Conservation (phyloP, 2,329 filamentous ascomycete genomes). For the Fusarium sp. region DNA sequence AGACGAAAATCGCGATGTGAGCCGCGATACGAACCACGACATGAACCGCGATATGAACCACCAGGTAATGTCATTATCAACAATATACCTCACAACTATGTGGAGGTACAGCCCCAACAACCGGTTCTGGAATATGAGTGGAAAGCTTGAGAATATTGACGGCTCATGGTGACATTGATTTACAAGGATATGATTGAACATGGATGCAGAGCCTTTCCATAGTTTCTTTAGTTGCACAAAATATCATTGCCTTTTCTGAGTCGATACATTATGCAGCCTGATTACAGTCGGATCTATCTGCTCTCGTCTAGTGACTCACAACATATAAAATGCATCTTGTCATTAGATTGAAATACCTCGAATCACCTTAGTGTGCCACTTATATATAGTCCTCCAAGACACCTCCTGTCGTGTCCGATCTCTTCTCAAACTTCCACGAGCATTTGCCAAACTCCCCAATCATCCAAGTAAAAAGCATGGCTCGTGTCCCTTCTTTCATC, state of each 20-base stretch:
- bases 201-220: not conserved
- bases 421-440: not conserved
- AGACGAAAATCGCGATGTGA: not conserved
- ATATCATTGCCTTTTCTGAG: not conserved
- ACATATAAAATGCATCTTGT: not conserved
- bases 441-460: not conserved
- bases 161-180: not conserved
- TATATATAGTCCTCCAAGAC: not conserved
- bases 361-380: not conserved
- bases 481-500: not conserved
- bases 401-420: not conserved
- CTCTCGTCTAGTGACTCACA: not conserved
- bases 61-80: not conserved
- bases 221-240: not conserved
- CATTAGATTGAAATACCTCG: not conserved
- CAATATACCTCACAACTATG: not conserved
- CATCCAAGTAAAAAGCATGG: not conserved
- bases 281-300: not conserved
- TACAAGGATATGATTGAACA: not conserved
- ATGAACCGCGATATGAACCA: not conserved
- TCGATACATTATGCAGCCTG: not conserved
- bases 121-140: not conserved
- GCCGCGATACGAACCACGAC: not conserved
- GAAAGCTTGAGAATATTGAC: not conserved
- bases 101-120: not conserved